These are phyloP conservation scores for Teunomyces panamensis DNA, from an alignment of 805 yeast species.

Conservation along the genomic window DNA sequence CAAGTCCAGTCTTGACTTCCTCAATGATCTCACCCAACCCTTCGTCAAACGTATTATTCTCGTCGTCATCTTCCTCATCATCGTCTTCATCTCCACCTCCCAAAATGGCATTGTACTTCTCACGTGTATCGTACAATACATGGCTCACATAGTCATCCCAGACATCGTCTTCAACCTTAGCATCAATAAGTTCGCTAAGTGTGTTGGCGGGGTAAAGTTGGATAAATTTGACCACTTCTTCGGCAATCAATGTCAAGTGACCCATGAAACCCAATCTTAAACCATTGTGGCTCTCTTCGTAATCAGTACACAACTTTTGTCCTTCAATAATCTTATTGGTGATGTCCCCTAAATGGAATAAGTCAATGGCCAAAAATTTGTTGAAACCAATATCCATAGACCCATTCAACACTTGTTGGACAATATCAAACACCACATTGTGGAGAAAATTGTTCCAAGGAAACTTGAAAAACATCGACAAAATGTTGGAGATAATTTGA, in stretches of 20 bases:
- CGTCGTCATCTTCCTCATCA: constrained; percentile 26
- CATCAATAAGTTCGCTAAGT: constrained; percentile 36
- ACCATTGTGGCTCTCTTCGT: constrained; percentile 24
- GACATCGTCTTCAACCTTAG: constrained; percentile 38
- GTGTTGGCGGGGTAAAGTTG: constrained; percentile 34
- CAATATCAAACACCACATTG: constrained; percentile 47
- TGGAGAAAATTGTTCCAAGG: constrained; percentile 49
- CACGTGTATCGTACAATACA: constrained; percentile 82
- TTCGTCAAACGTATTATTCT: constrained; percentile 31
- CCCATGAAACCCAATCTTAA: constrained; percentile 30
- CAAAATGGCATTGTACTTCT: constrained; percentile 87
- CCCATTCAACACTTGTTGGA: constrained; percentile 46
- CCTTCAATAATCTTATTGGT: constrained; percentile 42
- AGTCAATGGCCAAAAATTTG: constrained; percentile 49
- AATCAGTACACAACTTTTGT: constrained; percentile 37
- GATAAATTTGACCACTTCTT: constrained; percentile 29
- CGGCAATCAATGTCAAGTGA: constrained; percentile 30
- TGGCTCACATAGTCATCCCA: constrained; percentile 86
- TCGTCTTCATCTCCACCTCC: constrained; percentile 71
- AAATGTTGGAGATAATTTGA: constrained; percentile 40
- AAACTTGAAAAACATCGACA: constrained; percentile 43
- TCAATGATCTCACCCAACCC: constrained; percentile 39
- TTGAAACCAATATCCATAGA: constrained; percentile 50
- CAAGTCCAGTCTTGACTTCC: constrained; percentile 30
- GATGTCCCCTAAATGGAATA: constrained; percentile 50